Conservation (phyloP, 164 flowering plant species). For the Dillenia turbinata region DNA sequence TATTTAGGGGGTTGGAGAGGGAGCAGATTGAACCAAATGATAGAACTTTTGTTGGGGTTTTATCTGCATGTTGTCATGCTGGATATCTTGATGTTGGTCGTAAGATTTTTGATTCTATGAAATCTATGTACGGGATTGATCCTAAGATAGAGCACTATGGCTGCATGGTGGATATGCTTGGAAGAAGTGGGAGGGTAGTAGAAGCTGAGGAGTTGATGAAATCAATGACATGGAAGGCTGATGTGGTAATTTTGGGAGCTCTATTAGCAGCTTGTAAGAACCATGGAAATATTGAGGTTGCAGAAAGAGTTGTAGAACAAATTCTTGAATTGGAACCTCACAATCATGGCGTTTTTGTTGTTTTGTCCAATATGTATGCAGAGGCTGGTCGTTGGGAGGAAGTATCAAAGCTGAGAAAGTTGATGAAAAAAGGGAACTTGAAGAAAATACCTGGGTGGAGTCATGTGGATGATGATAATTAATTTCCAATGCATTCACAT, state of each 20-base stretch:
- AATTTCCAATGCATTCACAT: neutral
- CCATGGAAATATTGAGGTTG: slow-evolving; percentile 40
- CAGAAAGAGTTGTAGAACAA: slow-evolving; percentile 38
- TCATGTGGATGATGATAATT: slow-evolving; percentile 21
- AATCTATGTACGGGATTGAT: slow-evolving; percentile 34
- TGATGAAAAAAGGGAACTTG: slow-evolving; percentile 33
- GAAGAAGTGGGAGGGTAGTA: slow-evolving; percentile 38
- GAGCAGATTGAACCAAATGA: slow-evolving; percentile 35
- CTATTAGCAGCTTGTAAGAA: slow-evolving; percentile 50
- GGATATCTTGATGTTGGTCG: slow-evolving; percentile 49
- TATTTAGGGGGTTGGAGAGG: slow-evolving; percentile 32
- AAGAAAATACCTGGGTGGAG: slow-evolving; percentile 47
- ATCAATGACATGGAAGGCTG: slow-evolving; percentile 52
- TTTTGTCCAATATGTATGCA: slow-evolving; percentile 47
- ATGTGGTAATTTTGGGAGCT: slow-evolving; percentile 62
- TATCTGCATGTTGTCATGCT: slow-evolving; percentile 71
- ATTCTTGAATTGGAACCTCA: slow-evolving; percentile 42
- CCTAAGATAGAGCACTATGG: slow-evolving; percentile 65
- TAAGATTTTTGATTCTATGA: slow-evolving; percentile 46
- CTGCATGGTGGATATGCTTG: slow-evolving; percentile 64
- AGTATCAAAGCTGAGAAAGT: slow-evolving; percentile 32
- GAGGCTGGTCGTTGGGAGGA: slow-evolving; percentile 46
- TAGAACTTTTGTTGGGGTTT: slow-evolving; percentile 49
- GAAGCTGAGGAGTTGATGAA: slow-evolving; percentile 65
- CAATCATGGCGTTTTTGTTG: slow-evolving; percentile 43